Conservation (phyloP, 2,329 filamentous ascomycete species). For the Monosporascus sp. region DNA sequence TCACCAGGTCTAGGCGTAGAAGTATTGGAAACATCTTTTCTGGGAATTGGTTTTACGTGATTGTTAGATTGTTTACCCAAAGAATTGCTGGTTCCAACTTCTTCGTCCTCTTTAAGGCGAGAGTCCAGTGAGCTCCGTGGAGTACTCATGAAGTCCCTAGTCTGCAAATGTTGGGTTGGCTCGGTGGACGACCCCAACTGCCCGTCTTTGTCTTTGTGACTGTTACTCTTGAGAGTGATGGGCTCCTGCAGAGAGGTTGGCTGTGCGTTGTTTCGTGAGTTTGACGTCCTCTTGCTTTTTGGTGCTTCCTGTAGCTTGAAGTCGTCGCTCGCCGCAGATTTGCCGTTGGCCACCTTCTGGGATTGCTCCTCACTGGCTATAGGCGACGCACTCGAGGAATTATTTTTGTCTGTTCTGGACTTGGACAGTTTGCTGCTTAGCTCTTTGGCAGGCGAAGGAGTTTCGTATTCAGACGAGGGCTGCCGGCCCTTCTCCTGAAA, state of each 20-base stretch:
- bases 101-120: conserved; percentile 51
- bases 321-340: conserved; percentile 42
- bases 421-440: conserved; percentile 45
- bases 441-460: conserved; percentile 42
- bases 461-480: conserved; percentile 55
- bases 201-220: conserved; percentile 33
- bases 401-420: conserved; percentile 30
- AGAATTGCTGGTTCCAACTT: conserved; percentile 40
- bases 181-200: conserved; percentile 19
- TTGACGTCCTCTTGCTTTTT: conserved; percentile 48
- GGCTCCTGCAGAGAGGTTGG: conserved; percentile 35
- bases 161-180: conserved; percentile 28
- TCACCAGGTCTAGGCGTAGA: conserved; percentile 38
- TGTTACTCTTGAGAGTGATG: conserved; percentile 30
- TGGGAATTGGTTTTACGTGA: conserved; percentile 46
- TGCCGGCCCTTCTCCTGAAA: conserved; percentile 79
- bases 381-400: conserved; percentile 26
- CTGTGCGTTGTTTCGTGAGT: conserved; percentile 40
- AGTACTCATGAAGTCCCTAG: conserved; percentile 33
- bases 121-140: conserved; percentile 56
- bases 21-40: conserved; percentile 57
- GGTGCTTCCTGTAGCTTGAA: conserved; percentile 82
- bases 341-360: conserved; percentile 33
- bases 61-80: conserved; percentile 34
- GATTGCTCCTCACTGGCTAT: conserved; percentile 33